Conservation (phyloP, 768 basidiomycete species). For the Pulveroboletus sp. region DNA sequence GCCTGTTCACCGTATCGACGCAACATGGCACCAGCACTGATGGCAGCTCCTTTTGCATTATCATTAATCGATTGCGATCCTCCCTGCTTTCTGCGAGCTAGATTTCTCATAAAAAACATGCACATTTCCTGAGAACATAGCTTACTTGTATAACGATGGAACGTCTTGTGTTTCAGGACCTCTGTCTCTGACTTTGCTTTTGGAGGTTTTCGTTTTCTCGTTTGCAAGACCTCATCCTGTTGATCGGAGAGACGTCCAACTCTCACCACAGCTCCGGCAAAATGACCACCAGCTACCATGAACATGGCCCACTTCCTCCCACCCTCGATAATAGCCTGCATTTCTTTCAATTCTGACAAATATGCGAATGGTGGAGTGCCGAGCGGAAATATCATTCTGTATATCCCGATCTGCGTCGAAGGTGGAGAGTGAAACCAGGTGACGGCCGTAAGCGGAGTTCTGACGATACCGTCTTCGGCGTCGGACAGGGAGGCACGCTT, state of each 20-base stretch:
- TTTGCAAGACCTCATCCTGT: conserved; percentile 33
- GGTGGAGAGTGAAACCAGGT: conserved; percentile 89
- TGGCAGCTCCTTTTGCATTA: conserved; percentile 86
- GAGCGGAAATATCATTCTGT: conserved; percentile 68
- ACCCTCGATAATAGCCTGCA: conserved; percentile 52
- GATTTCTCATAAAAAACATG: conserved; percentile 7
- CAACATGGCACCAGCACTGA: conserved; percentile 90
- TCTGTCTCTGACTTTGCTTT: conserved; percentile 75
- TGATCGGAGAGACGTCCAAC: conserved; percentile 56
- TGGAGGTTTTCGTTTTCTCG: conserved; percentile 53
- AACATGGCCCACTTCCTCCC: conserved; percentile 90
- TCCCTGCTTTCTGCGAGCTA: conserved; percentile 96
- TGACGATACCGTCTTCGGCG: conserved; percentile 38
- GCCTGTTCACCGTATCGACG: conserved; percentile 95
- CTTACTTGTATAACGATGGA: conserved; percentile 97
- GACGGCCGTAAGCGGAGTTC: conserved; percentile 59
- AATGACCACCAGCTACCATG: conserved; percentile 97
- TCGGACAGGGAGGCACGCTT: conserved; percentile 44
- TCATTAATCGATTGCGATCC: conserved; percentile 92
- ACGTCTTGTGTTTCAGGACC: conserved; percentile 87
- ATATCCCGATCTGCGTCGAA: conserved; percentile 86
- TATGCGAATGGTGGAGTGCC: conserved; percentile 41
- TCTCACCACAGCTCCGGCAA: conserved; percentile 85
- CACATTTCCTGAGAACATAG: conserved; percentile 8
- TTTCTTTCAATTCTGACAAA: conserved; percentile 55